Base-by-base conservation (phyloP, 2,329 filamentous ascomycete genomes). In the Aureobasidium sp. region DNA sequence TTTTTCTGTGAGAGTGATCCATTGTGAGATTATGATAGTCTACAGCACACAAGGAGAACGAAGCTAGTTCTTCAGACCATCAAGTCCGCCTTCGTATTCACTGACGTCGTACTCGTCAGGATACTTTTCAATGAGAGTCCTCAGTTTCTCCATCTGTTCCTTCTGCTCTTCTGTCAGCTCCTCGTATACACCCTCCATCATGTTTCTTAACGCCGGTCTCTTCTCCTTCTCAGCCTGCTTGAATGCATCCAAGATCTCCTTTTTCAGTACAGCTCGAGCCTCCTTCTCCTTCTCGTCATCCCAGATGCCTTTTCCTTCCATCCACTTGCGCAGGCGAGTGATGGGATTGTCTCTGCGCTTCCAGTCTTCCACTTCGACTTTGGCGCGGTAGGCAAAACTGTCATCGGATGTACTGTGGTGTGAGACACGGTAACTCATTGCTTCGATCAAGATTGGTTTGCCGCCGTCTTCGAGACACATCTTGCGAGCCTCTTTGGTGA, bases 381-480 rank as follows among this genome's bases (percentile, higher is more conserved):
- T 86, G 1, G 92, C 91, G 9, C 94, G 88, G 77, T 99, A 99
- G 0, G 94, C 94, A 70, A 97, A 99, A 30, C 89, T 94, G 76
- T 99, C 94, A 71, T 99, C 94, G 0, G 89, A 94, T 0, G 94
- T 99, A 75, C 91, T 96, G 77, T 99, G 94, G 72, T 99, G 91
- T 7, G 90, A 93, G 47, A 97, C 92, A n/a, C 94, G 91, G 76
- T 99, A 99, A 29, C 90, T 93, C 90, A 99, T 96, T 61, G 91
- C 91, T 76, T 99, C 94, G 44, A 99, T 88, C 8, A 99, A 78
- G 0, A 99, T 83, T 0, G 91, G 91, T 65, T 83, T 85, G 4
- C 90, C 89, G n/a, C 90, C 90, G 47, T 90, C 86, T 61, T 88
- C 79, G 3, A 97, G 81, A 0, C 93, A 92, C 70, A 93, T 84